Conservation (phyloP, 352 stramenopile species). For the Phytopythium montanum region DNA sequence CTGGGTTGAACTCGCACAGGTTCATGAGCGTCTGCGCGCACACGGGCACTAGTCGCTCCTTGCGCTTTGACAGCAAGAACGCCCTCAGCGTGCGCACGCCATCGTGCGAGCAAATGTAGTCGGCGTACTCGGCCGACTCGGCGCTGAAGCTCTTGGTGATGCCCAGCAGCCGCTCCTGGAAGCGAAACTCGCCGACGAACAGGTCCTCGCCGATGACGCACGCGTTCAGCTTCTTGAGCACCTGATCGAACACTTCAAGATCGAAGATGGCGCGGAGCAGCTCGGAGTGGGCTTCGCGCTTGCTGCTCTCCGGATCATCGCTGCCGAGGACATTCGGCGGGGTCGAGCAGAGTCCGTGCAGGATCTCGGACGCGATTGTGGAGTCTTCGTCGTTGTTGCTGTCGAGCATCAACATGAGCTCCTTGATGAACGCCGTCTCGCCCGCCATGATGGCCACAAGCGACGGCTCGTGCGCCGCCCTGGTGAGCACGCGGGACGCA, state of each 20-base stretch:
- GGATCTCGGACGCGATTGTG: conserved; percentile 67
- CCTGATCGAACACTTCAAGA: conserved; percentile 55
- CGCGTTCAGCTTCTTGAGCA: conserved; percentile 64
- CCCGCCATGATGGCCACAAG: conserved; percentile 49
- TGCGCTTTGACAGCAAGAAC: conserved; percentile 62
- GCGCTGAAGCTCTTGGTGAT: conserved; percentile 79
- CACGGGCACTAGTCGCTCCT: conserved; percentile 57
- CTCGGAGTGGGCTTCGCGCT: conserved; percentile 26
- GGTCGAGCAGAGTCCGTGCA: conserved; percentile 63
- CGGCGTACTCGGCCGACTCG: conserved; percentile 43
- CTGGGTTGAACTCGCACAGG: conserved; percentile 64
- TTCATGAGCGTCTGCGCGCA: conserved; percentile 78
- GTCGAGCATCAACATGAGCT: conserved; percentile 71
- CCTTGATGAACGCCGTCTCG: conserved; percentile 58
- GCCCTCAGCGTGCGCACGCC: conserved; percentile 48
- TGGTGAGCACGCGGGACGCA: conserved; percentile 64
- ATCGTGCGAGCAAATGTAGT: conserved; percentile 55
- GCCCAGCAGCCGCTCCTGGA: conserved; percentile 68
- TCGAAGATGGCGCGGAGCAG: conserved; percentile 58
- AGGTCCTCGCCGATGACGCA: conserved; percentile 64
- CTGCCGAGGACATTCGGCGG: conserved; percentile 16
- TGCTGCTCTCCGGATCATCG: background rate
- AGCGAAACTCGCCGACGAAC: conserved; percentile 75
- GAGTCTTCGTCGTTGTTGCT: conserved; percentile 72
- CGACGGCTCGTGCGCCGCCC: conserved; percentile 54